Conservation (phyloP, 2,329 filamentous ascomycete genomes). For the Penicillium decumbens region DNA sequence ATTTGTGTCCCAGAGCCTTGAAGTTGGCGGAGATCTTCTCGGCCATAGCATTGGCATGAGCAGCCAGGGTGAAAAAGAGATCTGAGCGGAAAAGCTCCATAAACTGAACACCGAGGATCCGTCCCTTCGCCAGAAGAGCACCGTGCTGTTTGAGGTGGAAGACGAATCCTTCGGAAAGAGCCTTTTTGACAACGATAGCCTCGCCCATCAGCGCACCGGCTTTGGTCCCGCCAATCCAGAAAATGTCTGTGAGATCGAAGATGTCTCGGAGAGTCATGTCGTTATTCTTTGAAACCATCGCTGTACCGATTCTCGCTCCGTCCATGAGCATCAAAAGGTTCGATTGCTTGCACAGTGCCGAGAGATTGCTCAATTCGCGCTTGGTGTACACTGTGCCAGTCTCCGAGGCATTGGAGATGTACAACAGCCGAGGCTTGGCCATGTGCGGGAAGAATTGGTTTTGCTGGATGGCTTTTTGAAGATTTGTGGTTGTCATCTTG, state of each 20-base stretch:
- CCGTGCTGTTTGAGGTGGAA: conserved; percentile 53
- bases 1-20: conserved; percentile 39
- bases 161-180: conserved; percentile 46
- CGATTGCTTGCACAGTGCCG: conserved; percentile 41
- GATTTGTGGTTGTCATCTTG: conserved; percentile 45
- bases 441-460: conserved; percentile 52
- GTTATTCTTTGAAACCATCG: conserved; percentile 42
- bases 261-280: conserved; percentile 46
- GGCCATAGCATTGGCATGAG: conserved; percentile 45
- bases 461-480: conserved; percentile 44
- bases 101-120: conserved; percentile 50
- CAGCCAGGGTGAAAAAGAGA: conserved; percentile 47
- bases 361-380: conserved; percentile 42
- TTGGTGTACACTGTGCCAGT: conserved; percentile 49
- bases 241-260: conserved; percentile 48
- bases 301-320: conserved; percentile 46
- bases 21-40: conserved; percentile 45
- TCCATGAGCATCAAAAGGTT: conserved; percentile 47
- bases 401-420: conserved; percentile 52
- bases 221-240: conserved; percentile 54
- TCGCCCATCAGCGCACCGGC: conserved; percentile 51
- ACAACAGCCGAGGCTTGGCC: conserved; percentile 50
- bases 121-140: conserved; percentile 48
- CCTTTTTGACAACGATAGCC: conserved; percentile 48
- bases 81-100: conserved; percentile 46